phyloP scores from a whole-genome alignment of 2,329 filamentous ascomycete species.

The Xylariaceae sp. region DNA sequence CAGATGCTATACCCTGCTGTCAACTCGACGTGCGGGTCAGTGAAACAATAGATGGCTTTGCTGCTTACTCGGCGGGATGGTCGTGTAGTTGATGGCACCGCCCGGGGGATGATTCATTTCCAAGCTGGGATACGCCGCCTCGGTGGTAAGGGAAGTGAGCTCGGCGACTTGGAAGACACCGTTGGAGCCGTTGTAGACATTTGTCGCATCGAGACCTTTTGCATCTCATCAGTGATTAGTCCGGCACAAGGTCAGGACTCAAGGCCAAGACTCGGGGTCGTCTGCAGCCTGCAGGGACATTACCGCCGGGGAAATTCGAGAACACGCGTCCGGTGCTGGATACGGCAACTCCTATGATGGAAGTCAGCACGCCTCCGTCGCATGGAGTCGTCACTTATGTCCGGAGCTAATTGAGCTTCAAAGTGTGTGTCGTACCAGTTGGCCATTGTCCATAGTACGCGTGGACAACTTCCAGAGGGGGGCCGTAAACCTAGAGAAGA shows the following conservation, averaged over 20 bases:
- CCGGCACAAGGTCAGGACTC: not conserved
- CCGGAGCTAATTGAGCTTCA: too few relatives aligned
- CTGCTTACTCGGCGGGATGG: conserved; percentile 36
- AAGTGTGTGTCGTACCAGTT: conserved; percentile 31
- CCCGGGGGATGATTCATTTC: conserved; percentile 43
- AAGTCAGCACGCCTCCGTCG: not conserved
- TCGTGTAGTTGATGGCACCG: conserved; percentile 49
- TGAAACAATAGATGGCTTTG: not conserved
- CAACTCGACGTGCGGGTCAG: not conserved
- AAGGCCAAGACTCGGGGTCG: too few relatives aligned
- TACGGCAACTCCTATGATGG: conserved; percentile 42
- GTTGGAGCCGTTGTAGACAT: conserved; percentile 37
- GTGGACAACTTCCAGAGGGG: conserved; percentile 45
- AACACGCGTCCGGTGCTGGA: conserved; percentile 48
- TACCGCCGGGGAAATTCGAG: conserved; percentile 45
- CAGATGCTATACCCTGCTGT: conserved; percentile 30
- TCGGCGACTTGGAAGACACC: conserved; percentile 42
- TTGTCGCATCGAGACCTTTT: conserved; percentile 43
- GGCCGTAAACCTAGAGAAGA: conserved; percentile 32
- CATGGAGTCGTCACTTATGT: not conserved
- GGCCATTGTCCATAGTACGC: conserved; percentile 49
- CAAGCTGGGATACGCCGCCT: conserved; percentile 26
- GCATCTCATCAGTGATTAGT: conserved; percentile 13
- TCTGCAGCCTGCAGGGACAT: not conserved
- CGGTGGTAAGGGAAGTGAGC: conserved; percentile 23